Conservation (phyloP, 2,329 filamentous ascomycete species). For the Neospermospora avenae region DNA sequence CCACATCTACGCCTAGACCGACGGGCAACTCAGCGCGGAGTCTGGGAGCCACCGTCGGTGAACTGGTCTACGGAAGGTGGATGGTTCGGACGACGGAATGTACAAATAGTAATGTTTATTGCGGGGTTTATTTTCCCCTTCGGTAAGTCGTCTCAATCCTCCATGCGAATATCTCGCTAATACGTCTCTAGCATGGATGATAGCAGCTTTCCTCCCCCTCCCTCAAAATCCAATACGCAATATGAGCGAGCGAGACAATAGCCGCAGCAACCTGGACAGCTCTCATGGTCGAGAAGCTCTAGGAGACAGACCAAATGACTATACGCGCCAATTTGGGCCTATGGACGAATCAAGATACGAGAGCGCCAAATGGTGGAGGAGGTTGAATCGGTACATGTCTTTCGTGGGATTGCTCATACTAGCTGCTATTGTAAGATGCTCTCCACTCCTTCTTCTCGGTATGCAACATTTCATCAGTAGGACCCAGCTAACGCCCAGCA, state of each 20-base stretch:
- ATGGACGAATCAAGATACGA: conserved; percentile 39
- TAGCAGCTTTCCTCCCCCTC: conserved; percentile 71
- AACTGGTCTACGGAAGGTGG: conserved; percentile 61
- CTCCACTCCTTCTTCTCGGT: background rate
- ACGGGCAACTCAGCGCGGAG: conserved; percentile 53
- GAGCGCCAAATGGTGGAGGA: conserved; percentile 64
- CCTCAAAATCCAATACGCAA: conserved; percentile 54
- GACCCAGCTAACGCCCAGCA: background rate
- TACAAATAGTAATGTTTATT: conserved; percentile 72
- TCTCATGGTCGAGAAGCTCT: conserved; percentile 16
- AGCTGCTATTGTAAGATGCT: conserved; percentile 48
- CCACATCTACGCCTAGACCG: conserved; percentile 67
- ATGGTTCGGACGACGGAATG: conserved; percentile 63
- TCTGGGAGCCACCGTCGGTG: conserved; percentile 72
- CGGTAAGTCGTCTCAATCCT: conserved; percentile 44
- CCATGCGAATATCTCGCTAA: background rate
- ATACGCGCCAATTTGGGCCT: conserved; percentile 29
- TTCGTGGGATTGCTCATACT: conserved; percentile 53
- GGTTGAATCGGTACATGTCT: conserved; percentile 59
- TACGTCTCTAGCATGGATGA: conserved; percentile 64
- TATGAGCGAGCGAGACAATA: conserved; percentile 46
- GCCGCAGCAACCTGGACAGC: conserved; percentile 32
- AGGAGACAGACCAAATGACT: conserved; percentile 22
- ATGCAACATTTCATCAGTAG: background rate
- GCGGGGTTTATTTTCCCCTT: conserved; percentile 76